phyloP scores from a whole-genome alignment of 2,329 filamentous ascomycete species.

The Fusarium dimerum region DNA sequence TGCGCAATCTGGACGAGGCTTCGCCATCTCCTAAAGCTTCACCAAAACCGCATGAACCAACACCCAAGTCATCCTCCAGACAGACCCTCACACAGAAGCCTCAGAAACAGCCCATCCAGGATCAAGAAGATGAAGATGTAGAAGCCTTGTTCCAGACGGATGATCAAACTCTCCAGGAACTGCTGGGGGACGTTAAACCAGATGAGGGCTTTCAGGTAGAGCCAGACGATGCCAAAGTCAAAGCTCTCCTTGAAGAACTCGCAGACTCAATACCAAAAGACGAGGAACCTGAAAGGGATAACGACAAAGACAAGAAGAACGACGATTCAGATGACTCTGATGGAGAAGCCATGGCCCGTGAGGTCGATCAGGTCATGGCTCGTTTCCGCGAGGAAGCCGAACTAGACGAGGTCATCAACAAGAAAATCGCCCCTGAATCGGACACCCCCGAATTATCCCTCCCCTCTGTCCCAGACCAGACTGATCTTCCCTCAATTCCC shows the following conservation, averaged over 20 bases:
- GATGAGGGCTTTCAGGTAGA: constrained; percentile 30
- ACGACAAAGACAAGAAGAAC: constrained; percentile 1
- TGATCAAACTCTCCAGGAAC: constrained; percentile 54
- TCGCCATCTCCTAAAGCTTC: constrained; percentile 18
- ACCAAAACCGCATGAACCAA: neutral
- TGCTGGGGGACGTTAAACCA: constrained; percentile 46
- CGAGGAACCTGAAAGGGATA: neutral
- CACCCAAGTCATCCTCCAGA: neutral
- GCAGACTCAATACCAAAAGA: constrained; percentile 36
- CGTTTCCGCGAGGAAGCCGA: constrained; percentile 49
- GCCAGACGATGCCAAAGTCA: constrained; percentile 36
- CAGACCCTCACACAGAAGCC: constrained; percentile 2
- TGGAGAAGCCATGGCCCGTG: constrained; percentile 48
- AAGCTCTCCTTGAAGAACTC: constrained; percentile 40
- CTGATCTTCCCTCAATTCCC: constrained; percentile 38
- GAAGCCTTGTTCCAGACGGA: constrained; percentile 47
- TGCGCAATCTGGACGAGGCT: constrained; percentile 44
- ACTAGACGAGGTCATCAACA: constrained; percentile 29
- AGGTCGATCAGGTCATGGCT: constrained; percentile 47
- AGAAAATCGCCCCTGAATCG: constrained; percentile 15
- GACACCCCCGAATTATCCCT: constrained; percentile 38
- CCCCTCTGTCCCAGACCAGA: constrained; percentile 47
- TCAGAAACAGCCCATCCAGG: neutral
- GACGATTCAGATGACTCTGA: constrained; percentile 48
- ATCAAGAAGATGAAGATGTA: constrained; percentile 35